Percentiles rank a stretch among this genome's conserved stretches.
These are phyloP conservation scores for Urochloa ruziziensis DNA, from an alignment of 176 grass and related monocot genomes.

Conservation along the genomic window DNA sequence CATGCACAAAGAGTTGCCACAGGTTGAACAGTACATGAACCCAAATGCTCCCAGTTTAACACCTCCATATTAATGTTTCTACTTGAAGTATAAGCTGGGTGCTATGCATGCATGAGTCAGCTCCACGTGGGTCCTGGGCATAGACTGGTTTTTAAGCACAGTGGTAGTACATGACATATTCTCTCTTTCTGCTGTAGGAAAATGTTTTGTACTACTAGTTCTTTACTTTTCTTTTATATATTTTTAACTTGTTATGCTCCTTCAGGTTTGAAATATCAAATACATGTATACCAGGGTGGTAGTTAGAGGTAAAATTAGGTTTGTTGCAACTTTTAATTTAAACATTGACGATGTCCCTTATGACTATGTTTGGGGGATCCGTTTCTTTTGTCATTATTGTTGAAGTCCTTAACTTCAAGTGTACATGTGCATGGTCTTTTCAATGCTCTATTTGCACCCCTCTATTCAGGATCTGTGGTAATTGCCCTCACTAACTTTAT, in stretches of 20 bases:
- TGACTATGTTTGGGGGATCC: not conserved
- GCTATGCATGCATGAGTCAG: not conserved
- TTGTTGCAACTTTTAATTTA: constrained; percentile 2
- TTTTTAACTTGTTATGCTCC: not conserved
- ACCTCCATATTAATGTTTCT: not conserved
- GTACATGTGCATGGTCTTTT: constrained; percentile 99
- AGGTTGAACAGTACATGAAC: not conserved
- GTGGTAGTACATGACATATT: not conserved
- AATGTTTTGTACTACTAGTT: constrained; percentile 11
- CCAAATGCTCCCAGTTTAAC: not conserved
- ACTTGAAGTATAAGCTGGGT: not conserved
- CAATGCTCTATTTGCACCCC: constrained; percentile 89
- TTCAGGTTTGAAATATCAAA: constrained; percentile 10
- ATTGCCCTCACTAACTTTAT: constrained; percentile 16
- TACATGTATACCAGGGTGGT: not conserved
- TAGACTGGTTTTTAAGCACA: not conserved
- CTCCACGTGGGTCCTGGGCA: not conserved
- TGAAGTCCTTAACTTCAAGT: constrained; percentile 73
- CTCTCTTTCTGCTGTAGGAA: not conserved
- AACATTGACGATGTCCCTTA: not conserved
- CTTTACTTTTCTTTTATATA: constrained; percentile 3
- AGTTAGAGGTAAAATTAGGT: not conserved
- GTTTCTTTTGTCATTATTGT: constrained; percentile 16
- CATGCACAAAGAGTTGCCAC: not conserved
- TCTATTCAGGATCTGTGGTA: constrained; percentile 96